Percentiles rank a stretch among this genome's conserved stretches.
These are phyloP conservation scores for Trametes punicea DNA, from an alignment of 768 basidiomycete genomes.

Conservation along the genomic window DNA sequence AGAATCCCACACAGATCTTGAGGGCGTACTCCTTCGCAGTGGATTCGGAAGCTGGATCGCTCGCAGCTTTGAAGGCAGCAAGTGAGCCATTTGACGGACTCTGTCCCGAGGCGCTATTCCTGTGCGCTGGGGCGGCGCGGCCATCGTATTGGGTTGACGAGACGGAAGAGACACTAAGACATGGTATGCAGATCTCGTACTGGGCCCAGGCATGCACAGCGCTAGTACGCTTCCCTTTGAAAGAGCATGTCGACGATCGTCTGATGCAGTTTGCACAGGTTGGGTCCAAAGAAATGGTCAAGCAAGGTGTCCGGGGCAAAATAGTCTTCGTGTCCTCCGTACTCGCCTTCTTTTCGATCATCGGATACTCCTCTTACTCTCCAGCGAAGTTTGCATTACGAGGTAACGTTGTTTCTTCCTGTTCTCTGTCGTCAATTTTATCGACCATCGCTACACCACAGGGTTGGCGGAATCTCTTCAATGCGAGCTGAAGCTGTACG, in stretches of 20 bases:
- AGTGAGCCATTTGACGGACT: conserved; percentile 49
- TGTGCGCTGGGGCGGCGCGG: conserved; percentile 70
- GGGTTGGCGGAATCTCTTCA: conserved; percentile 82
- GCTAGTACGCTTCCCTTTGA: conserved; percentile 39
- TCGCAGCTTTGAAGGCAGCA: conserved; percentile 60
- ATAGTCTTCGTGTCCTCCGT: conserved; percentile 78
- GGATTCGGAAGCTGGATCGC: conserved; percentile 46
- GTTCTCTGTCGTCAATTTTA: neutral
- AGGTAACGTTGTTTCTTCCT: conserved; percentile 41
- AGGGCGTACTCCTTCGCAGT: conserved; percentile 66
- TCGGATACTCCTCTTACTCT: conserved; percentile 77
- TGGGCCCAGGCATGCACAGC: conserved; percentile 53
- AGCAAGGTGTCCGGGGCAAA: conserved; percentile 53
- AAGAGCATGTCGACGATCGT: neutral
- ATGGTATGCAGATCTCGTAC: conserved; percentile 57
- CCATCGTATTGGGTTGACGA: conserved; percentile 78
- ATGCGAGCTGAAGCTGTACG: conserved; percentile 75
- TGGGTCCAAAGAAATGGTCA: conserved; percentile 61
- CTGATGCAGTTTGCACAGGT: conserved; percentile 40
- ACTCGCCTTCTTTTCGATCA: conserved; percentile 68
- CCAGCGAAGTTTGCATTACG: conserved; percentile 84
- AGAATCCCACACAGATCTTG: conserved; percentile 57
- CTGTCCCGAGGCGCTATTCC: conserved; percentile 73
- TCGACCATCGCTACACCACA: conserved; percentile 35
- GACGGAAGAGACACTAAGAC: conserved; percentile 51